Percentiles rank a stretch among this genome's conserved stretches.
phyloP scores from a whole-genome alignment of 495 filamentous ascomycete genomes.

The Platismatia glauca region DNA sequence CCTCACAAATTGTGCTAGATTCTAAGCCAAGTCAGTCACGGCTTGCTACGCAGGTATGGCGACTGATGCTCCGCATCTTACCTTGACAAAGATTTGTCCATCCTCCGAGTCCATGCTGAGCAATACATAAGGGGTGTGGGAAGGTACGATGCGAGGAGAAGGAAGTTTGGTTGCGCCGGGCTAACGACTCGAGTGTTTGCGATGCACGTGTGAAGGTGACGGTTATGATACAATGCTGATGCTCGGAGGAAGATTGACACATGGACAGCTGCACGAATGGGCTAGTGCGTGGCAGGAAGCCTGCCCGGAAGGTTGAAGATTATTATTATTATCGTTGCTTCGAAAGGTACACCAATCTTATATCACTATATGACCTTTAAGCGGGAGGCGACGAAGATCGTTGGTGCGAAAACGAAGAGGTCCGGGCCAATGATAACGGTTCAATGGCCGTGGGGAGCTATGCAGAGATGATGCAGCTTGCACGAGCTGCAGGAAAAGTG shows the following conservation, averaged over 20 bases:
- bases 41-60: constrained; percentile 12
- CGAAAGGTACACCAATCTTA: neutral
- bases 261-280: neutral
- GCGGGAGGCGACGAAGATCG: neutral
- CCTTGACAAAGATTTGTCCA: constrained; percentile 84
- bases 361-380: neutral
- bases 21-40: constrained; percentile 42
- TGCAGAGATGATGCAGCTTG: constrained; percentile 1
- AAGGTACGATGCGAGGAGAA: neutral
- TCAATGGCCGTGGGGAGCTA: neutral
- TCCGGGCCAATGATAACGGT: neutral
- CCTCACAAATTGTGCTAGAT: constrained; percentile 88
- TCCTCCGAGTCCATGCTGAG: constrained; percentile 70
- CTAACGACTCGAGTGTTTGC: constrained; percentile 9
- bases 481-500: neutral
- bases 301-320: neutral
- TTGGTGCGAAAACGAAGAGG: neutral
- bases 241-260: neutral
- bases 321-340: too few relatives aligned
- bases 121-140: constrained; percentile 13
- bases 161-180: neutral
- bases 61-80: constrained; percentile 30
- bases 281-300: neutral
- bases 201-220: neutral
- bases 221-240: neutral